Conservation (phyloP, 2,329 filamentous ascomycete species). For the Fusarium drepaniforme region DNA sequence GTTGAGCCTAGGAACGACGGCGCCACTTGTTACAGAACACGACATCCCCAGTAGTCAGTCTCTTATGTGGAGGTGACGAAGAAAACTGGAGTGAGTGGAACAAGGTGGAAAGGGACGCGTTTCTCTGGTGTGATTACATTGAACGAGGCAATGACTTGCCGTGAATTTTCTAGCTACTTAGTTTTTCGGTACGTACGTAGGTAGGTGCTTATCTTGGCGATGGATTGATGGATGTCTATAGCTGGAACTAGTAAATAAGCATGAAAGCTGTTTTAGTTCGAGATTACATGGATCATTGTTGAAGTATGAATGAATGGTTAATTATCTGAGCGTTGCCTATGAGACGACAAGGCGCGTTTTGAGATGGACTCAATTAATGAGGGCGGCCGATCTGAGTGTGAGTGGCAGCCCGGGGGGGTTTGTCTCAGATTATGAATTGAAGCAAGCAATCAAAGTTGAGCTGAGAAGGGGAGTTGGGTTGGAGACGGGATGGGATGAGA, state of each 20-base stretch:
- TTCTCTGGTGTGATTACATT: conserved; percentile 8
- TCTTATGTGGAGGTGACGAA: conserved; percentile 20
- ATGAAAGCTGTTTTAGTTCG: conserved; percentile 29
- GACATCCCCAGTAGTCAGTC: not conserved
- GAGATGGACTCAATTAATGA: not conserved
- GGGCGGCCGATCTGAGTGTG: conserved; percentile 9
- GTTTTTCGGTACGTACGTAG: conserved; percentile 10
- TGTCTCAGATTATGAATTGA: not conserved
- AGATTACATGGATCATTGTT: not conserved
- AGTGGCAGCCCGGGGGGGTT: conserved; percentile 7
- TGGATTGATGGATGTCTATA: conserved; percentile 26
- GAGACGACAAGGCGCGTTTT: not conserved
- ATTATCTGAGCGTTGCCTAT: conserved; percentile 6
- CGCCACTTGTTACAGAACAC: conserved; percentile 39
- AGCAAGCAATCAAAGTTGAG: not conserved
- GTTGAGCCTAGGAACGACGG: conserved; percentile 20
- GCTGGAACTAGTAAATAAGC: conserved; percentile 40
- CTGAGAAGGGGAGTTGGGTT: not conserved
- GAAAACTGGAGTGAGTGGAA: conserved; percentile 32
- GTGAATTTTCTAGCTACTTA: conserved; percentile 28
- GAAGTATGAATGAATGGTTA: not conserved
- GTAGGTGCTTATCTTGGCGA: conserved; percentile 29
- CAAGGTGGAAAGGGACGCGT: conserved; percentile 5
- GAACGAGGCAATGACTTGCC: conserved; percentile 24
- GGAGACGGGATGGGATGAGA: not conserved